Base-by-base conservation (phyloP, 257 asterid species). In the Nicotiana tabacum region DNA sequence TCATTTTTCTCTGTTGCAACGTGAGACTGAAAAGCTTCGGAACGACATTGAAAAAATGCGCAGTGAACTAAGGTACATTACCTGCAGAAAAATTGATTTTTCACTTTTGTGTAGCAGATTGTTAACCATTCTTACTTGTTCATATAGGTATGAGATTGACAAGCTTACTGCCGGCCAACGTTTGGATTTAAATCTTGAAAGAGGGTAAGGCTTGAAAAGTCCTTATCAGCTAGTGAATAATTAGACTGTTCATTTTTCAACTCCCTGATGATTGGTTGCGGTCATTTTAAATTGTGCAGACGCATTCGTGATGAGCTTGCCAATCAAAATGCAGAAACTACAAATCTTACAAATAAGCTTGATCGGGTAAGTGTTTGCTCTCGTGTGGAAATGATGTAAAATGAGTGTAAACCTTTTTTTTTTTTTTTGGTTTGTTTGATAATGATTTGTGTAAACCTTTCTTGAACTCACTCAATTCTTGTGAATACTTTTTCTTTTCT, bases 31-130 rank as follows among this genome's bases (percentile, higher is more conserved):
- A 86, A 91, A 88, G 88, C 90, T 91, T 81, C 87, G 84, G 56
- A 87, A 82, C 43, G 97, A 91, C 86, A 90, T 92, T 64, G 91
- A 90, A 85, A 91, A 91, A 84, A 89, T 90, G 92, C 90, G 94
- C 58, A 90, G 86, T 82, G 95, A 91, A 80, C 85, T 91, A 43
- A 91, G 92, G 97, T 93, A 76, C 80, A 76, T 16, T 76, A 8
- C 4, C 13, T 51, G 64, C 55, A 0, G 39, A 2, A 51, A 48
- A 76, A 76, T 6, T 51, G 46, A 29, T 29, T 76, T 39, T 43
- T 32, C 4, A 76, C 43, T 76, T 51, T 27, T 15, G 29, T 27
- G 65, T 51, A 3, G 29, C 46, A 76, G 65, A 48, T 48, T 27
- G 5, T 51, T 27, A 29, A 29, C 80, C 43, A 13, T 58, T 60